Percentiles rank a stretch among this genome's conserved stretches.
phyloP scores from a whole-genome alignment of 176 grass and related monocot species.

The Oryza meyeriana region DNA sequence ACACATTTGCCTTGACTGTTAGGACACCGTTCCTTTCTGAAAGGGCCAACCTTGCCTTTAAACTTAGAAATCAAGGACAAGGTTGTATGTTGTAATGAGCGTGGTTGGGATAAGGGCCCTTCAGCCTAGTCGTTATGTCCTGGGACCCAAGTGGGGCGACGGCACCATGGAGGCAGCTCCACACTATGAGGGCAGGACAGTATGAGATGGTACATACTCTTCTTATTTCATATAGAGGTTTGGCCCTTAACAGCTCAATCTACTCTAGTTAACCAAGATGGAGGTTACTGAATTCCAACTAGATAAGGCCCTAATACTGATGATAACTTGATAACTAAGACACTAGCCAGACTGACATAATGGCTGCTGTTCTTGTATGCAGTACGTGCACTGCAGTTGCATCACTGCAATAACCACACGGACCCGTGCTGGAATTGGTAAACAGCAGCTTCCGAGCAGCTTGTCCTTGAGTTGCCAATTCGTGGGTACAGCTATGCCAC shows the following conservation, averaged over 20 bases:
- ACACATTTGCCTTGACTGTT: not conserved
- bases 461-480: not conserved
- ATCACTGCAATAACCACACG: not conserved
- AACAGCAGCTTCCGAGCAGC: not conserved
- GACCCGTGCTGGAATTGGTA: not conserved
- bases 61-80: not conserved
- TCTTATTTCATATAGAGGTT: not conserved
- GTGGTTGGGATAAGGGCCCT: not conserved
- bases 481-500: not conserved
- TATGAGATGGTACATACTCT: not conserved
- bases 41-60: not conserved
- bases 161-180: not conserved
- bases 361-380: not conserved
- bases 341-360: too few relatives aligned
- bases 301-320: not conserved
- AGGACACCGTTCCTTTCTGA: not conserved
- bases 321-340: not conserved
- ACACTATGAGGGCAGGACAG: not conserved
- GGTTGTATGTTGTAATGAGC: not conserved
- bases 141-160: not conserved
- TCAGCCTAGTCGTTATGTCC: not conserved
- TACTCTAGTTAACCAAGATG: not conserved
- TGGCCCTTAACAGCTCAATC: not conserved
- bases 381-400: not conserved
- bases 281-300: not conserved